Base-by-base conservation (phyloP, 345 rosid genomes). In the Citrus cavaleriei region DNA sequence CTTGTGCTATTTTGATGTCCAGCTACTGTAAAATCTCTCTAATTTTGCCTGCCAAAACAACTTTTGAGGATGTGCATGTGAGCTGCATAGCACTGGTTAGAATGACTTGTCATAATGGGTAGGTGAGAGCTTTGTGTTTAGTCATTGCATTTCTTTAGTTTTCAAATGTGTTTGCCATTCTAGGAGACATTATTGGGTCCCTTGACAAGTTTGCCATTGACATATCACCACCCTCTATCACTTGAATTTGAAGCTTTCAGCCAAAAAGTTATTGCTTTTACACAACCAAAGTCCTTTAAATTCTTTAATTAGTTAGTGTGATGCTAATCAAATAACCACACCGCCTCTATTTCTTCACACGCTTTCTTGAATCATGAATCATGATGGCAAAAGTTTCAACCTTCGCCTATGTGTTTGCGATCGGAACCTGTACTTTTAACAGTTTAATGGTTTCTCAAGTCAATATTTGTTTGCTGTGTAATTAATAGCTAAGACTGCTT, bases 171-270 rank as follows among this genome's bases (percentile, higher is more conserved):
- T 54, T 51, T 51, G 32, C 78, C 73, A 55, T 74, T 70, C 62
- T 66, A 25, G 82, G 75, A 34, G 83, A 84, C 83, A 84, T 16
- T 5, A 5, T 38, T 24, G 73, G 70, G 38, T 18, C 76, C 82
- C 75, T 66, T 49, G 19, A 63, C 82, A 79, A 30, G 75, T 54
- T 70, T 70, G 65, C 70, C 10, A 73, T 46, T 82, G 83, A 84
- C 85, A 60, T 77, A 46, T 65, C 80, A 82, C 81, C 80, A 82
- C 81, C 79, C 72, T 46, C 59, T 19, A 34, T 76, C 83, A 70
- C 59, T 84, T 73, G 60, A 35, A 42, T 84, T 76, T 72, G 34
- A 78, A 78, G 66, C 27, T 40, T 75, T n/a, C 27, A 24, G 13
- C n/a, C 19, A 28, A 22, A 32, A 79, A 58, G 37, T 35, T 21